Evolutionary conservation across 2,329 filamentous ascomycete genomes (phyloP).

Genomic region (Aspergillus felis): DNA sequence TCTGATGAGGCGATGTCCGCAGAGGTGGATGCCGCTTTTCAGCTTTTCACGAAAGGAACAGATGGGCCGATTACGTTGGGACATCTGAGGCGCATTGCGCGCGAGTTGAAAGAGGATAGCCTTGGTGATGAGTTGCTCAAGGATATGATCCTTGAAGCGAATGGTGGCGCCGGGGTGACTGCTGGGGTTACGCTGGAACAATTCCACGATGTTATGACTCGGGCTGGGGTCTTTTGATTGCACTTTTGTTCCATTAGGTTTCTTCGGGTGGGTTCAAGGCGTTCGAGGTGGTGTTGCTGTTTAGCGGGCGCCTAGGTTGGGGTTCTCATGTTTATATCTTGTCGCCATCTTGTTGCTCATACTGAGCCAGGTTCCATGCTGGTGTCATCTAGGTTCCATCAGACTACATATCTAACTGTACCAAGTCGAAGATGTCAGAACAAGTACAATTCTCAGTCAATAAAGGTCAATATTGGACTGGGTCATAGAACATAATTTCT

Average conservation of each 20-base stretch:
- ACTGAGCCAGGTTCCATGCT: neutral
- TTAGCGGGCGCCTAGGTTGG: constrained; percentile 5
- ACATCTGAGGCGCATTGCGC: constrained; percentile 74
- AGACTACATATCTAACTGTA: neutral
- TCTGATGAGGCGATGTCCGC: constrained; percentile 53
- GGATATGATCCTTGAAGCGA: constrained; percentile 95
- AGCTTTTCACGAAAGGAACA: constrained; percentile 63
- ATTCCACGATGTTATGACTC: constrained; percentile 80
- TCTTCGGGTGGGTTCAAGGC: neutral
- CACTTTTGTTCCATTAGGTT: neutral
- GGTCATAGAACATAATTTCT: no score
- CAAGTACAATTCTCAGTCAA: neutral
- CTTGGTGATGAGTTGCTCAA: constrained; percentile 76
- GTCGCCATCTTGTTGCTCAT: neutral
- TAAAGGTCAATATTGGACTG: no score
- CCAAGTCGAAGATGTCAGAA: neutral
- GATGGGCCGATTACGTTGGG: constrained; percentile 69
- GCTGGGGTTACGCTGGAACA: constrained; percentile 72
- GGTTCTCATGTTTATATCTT: neutral
- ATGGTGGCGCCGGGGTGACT: constrained; percentile 69
- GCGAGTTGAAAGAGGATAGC: constrained; percentile 71
- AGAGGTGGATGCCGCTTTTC: constrained; percentile 79
- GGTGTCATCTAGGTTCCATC: neutral
- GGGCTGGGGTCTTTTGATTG: constrained; percentile 75
- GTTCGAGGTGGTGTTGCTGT: constrained; percentile 1